Conservation (phyloP, 2,329 filamentous ascomycete genomes). For the Phaeophleospora eucalypticola region DNA sequence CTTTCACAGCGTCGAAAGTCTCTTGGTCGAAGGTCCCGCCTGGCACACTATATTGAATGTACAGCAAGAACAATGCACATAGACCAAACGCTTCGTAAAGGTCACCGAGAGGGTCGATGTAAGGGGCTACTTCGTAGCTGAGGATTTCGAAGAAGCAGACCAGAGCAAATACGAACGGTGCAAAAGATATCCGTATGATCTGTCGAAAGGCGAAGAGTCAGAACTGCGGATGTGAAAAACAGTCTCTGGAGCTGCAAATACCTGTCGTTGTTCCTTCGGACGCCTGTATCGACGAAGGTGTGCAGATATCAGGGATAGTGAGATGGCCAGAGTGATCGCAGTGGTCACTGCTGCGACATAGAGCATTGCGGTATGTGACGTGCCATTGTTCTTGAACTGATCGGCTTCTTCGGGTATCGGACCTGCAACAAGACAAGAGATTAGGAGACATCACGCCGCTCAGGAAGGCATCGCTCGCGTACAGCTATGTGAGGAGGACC, state of each 20-base stretch:
- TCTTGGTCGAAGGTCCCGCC: constrained; percentile 21
- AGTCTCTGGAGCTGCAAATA: no score
- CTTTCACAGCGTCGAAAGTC: constrained; percentile 18
- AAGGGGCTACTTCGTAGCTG: constrained; percentile 26
- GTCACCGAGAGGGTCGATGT: constrained; percentile 26
- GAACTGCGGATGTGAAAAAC: no score
- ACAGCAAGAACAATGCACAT: constrained; percentile 27
- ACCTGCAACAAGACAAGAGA: background rate
- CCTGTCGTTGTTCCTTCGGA: constrained; percentile 30
- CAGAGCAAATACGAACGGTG: constrained; percentile 22
- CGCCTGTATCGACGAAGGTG: constrained; percentile 28
- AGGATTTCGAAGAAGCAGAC: constrained; percentile 24
- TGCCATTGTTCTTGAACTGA: constrained; percentile 35
- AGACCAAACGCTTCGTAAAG: constrained; percentile 31
- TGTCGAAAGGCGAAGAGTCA: no score
- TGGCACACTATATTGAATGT: constrained; percentile 26
- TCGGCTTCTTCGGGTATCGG: constrained; percentile 1
- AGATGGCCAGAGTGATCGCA: constrained; percentile 16
- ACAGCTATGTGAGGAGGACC: background rate
- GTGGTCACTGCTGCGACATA: constrained; percentile 16
- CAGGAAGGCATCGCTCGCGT: background rate
- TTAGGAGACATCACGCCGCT: no score
- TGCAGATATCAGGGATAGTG: constrained; percentile 21
- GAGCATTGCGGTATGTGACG: constrained; percentile 20
- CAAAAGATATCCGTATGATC: constrained; percentile 28